A percentile compares a stretch with the other conserved stretches of the same genome.
These are phyloP conservation scores for Suillus cothurnatus DNA, from an alignment of 768 basidiomycete species.

Conservation along the genomic window DNA sequence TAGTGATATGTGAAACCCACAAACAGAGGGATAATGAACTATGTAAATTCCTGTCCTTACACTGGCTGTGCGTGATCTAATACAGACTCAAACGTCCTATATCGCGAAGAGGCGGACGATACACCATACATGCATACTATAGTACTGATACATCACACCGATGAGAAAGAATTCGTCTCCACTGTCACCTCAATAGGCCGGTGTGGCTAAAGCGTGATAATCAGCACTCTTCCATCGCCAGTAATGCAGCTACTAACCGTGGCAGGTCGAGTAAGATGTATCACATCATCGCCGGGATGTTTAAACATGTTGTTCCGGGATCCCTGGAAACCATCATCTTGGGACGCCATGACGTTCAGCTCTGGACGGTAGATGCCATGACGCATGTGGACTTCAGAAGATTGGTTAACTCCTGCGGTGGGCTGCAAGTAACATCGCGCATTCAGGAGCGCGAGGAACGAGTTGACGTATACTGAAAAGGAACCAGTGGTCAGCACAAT, in stretches of 20 bases:
- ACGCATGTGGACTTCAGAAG: not conserved
- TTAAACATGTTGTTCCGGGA: not conserved
- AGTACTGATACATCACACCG: not conserved
- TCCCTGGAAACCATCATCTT: not conserved
- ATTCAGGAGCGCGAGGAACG: constrained; percentile 7
- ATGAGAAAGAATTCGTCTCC: not conserved
- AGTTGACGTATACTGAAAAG: constrained; percentile 10
- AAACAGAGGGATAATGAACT: not conserved
- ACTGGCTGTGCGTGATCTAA: not conserved
- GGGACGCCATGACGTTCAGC: not conserved
- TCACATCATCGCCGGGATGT: not conserved
- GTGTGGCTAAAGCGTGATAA: not conserved
- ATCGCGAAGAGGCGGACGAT: not conserved
- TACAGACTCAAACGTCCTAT: not conserved
- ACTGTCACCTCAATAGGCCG: not conserved
- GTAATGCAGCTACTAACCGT: not conserved
- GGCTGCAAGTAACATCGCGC: constrained; percentile 3
- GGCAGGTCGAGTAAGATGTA: not conserved
- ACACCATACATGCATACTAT: no score
- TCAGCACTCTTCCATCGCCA: not conserved
- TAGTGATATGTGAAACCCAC: not conserved
- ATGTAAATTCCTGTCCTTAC: not conserved
- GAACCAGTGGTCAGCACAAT: not conserved
- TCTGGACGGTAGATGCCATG: not conserved
- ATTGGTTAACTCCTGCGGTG: not conserved